Evolutionary conservation across 495 filamentous ascomycete genomes (phyloP).

Genomic region (Rhizodiscina lignyota): DNA sequence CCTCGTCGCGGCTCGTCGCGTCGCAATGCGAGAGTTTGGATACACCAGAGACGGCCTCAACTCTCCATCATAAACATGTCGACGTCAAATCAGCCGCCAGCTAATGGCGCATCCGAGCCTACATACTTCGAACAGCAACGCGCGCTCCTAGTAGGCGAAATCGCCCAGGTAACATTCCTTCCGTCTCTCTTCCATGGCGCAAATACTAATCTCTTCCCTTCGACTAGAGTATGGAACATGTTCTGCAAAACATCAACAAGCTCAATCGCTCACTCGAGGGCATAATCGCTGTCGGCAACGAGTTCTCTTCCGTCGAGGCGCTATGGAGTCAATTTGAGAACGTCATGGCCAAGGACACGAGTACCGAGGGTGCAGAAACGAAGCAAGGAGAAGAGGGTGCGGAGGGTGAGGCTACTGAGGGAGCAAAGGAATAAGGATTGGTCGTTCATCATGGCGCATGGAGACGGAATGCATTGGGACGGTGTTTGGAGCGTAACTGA

Average conservation of each 20-base stretch:
- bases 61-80: too few relatives aligned
- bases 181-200: conserved; percentile 1
- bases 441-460: too few relatives aligned
- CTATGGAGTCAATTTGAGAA: conserved; percentile 95
- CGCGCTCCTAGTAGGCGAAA: conserved; percentile 57
- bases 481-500: too few relatives aligned
- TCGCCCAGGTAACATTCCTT: conserved; percentile 46
- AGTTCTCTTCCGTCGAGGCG: conserved; percentile 90
- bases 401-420: conserved; percentile 7
- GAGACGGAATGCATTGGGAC: too few relatives aligned
- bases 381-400: conserved; percentile 15
- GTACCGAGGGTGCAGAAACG: conserved; percentile 13
- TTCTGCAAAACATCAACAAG: conserved; percentile 91
- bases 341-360: conserved; percentile 73
- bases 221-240: conserved; percentile 69
- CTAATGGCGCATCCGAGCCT: neutral
- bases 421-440: neutral
- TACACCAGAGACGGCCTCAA: too few relatives aligned
- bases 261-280: conserved; percentile 85
- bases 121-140: conserved; percentile 65
- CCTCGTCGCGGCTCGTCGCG: too few relatives aligned
- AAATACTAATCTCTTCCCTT: neutral
- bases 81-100: neutral
- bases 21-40: too few relatives aligned
- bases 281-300: conserved; percentile 87